Evolutionary conservation across 1,284 basidiomycete genomes (phyloP).

Genomic region (Trichosporon inkin): DNA sequence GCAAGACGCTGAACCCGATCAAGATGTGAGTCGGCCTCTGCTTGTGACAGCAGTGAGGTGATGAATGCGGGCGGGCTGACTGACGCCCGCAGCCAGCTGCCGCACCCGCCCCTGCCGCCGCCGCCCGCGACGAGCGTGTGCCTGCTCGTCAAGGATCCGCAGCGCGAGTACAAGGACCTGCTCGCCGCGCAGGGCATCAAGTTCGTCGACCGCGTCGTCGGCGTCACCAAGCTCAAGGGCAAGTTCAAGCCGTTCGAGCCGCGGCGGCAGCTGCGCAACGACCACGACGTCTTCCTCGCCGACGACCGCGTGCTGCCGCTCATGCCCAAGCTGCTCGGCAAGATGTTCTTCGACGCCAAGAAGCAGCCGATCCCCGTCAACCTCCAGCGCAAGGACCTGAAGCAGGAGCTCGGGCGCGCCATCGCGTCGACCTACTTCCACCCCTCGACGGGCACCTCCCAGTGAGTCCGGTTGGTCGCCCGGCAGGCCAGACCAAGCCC

Average conservation of each 20-base stretch:
- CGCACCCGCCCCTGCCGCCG: constrained; percentile 66
- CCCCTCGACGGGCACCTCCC: constrained; percentile 85
- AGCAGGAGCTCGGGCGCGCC: constrained; percentile 82
- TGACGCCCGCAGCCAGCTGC: constrained; percentile 60
- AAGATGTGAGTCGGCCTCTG: constrained; percentile 63
- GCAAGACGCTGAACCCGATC: constrained; percentile 72
- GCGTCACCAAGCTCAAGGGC: constrained; percentile 79
- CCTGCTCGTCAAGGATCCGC: constrained; percentile 91
- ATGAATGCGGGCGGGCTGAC: neutral
- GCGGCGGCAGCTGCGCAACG: constrained; percentile 73
- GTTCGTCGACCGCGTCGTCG: constrained; percentile 89
- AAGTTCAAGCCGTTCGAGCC: constrained; percentile 94
- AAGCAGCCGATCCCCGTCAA: constrained; percentile 96
- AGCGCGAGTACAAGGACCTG: constrained; percentile 91
- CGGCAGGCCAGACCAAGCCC: no score
- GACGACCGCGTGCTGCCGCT: constrained; percentile 86
- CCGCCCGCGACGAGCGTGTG: constrained; percentile 77
- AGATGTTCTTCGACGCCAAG: constrained; percentile 88
- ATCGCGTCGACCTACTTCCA: constrained; percentile 91
- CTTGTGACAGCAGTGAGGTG: constrained; percentile 54
- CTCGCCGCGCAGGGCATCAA: constrained; percentile 70
- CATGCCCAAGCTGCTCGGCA: constrained; percentile 80
- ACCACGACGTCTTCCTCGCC: constrained; percentile 87
- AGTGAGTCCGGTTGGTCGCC: constrained; percentile 56
- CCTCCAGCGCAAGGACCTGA: constrained; percentile 77